These are phyloP conservation scores for Paraurostyla sp. DNA, from an alignment of 73 alveolate genomes.

Conservation along the genomic window DNA sequence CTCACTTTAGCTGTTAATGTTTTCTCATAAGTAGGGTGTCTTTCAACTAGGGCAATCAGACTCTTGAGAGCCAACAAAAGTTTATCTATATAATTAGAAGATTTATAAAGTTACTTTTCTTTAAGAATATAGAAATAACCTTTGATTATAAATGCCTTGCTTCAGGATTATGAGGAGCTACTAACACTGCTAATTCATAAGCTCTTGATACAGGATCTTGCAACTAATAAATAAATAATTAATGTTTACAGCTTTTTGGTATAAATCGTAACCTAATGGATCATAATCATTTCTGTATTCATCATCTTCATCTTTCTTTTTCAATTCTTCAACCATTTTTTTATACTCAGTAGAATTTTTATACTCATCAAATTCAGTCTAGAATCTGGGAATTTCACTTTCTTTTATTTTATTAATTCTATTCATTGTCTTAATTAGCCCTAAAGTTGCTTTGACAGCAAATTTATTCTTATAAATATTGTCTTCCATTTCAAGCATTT, in stretches of 20 bases:
- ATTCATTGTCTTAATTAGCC: slow-evolving; percentile 59
- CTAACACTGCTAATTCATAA: slow-evolving; percentile 21
- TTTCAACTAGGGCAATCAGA: not conserved
- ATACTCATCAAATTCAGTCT: slow-evolving; percentile 25
- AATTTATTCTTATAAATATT: slow-evolving; percentile 65
- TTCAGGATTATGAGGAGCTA: slow-evolving; percentile 26
- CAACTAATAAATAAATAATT: not conserved
- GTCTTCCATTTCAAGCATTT: slow-evolving; percentile 77
- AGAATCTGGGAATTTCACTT: not conserved
- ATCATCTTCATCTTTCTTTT: slow-evolving; percentile 62
- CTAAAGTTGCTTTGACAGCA: slow-evolving; percentile 67
- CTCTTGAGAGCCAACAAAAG: slow-evolving; percentile 8
- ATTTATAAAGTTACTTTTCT: slow-evolving; percentile 7
- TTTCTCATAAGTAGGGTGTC: slow-evolving; percentile 36
- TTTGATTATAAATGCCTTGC: slow-evolving; percentile 33
- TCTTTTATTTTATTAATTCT: slow-evolving; percentile 18
- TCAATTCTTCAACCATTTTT: slow-evolving; percentile 21
- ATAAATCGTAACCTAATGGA: slow-evolving; percentile 55
- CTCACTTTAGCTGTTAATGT: slow-evolving; percentile 1
- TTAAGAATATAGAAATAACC: slow-evolving; percentile 15
- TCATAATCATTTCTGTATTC: slow-evolving; percentile 61
- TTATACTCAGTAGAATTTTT: slow-evolving; percentile 37
- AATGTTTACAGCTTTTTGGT: slow-evolving; percentile 18
- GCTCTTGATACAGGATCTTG: slow-evolving; percentile 35
- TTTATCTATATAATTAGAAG: not conserved